Evolutionary conservation across 345 rosid species (phyloP).

Genomic region (Reutealis trisperma): DNA sequence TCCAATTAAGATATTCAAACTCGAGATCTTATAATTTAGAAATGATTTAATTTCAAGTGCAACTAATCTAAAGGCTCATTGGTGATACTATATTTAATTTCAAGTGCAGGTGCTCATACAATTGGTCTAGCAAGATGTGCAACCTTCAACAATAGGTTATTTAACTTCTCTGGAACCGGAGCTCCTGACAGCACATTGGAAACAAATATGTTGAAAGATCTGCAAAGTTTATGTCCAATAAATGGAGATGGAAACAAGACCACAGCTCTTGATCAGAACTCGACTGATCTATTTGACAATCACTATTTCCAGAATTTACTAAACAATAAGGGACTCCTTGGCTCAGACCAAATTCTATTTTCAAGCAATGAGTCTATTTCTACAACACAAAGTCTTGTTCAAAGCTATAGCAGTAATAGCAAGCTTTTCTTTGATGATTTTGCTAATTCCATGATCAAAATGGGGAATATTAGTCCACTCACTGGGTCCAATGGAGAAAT

Average conservation of each 20-base stretch:
- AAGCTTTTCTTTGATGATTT: constrained; percentile 17
- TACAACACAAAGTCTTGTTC: constrained; percentile 16
- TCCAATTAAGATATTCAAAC: no score
- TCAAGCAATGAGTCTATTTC: constrained; percentile 11
- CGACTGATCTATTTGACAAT: constrained; percentile 29
- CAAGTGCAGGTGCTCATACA: constrained; percentile 26
- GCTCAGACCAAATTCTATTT: constrained; percentile 28
- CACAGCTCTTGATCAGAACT: constrained; percentile 25
- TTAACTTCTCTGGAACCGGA: constrained; percentile 28
- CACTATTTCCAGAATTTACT: constrained; percentile 29
- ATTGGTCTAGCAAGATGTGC: constrained; percentile 33
- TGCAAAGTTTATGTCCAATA: constrained; percentile 16
- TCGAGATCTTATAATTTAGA: no score
- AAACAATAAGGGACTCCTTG: constrained; percentile 26
- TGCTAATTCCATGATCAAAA: constrained; percentile 26
- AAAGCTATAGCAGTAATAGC: constrained; percentile 16
- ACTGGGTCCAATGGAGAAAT: constrained; percentile 23
- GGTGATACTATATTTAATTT: not conserved
- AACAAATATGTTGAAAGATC: constrained; percentile 6
- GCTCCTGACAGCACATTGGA: constrained; percentile 21
- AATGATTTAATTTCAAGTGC: no score
- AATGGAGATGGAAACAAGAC: constrained; percentile 22
- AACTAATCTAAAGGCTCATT: no score
- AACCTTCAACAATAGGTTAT: constrained; percentile 28
- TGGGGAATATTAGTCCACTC: constrained; percentile 49